Base-by-base conservation (phyloP, 2,329 filamentous ascomycete genomes). In the Alternaria sp. region DNA sequence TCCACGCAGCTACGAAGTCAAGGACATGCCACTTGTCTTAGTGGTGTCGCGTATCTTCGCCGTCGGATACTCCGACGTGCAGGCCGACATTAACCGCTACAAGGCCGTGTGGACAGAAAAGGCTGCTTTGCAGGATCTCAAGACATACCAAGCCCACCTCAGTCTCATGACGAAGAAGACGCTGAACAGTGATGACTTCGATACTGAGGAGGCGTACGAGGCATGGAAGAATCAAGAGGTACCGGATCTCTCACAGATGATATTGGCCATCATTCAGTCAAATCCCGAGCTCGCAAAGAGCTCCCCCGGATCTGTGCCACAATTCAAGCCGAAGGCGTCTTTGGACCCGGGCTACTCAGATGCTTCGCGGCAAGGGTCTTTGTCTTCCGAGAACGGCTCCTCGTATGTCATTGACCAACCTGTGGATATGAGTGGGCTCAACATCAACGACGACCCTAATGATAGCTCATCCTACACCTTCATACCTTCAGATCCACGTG, bases 1-100 rank as follows among this genome's bases (percentile, higher is more conserved):
- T 3, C 93, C 94, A 11, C 83, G 96, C 59, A 95, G 89, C 74
- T 92, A 97, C 78, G 92, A 97, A 78, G 90, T 98, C 75, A 97
- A 95, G 80, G 95, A 99, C 76, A 99, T 99, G 95, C 90, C 90
- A 38, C 86, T 97, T 80, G 95, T 97, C 28, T 90, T 95, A 76
- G 87, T 90, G 36, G 94, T 99, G 27, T 92, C 91, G 52, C 90
- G 86, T 70, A 92, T 97, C 65, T 99, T 98, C 79, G 91, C 91
- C 45, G 85, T 94, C 60, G 89, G 89, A 44, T 88, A 91, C 67
- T 88, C 89, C 2, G 89, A 95, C 68, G 90, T 94, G 6, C 95
- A 99, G 80, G 86, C 87, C 44, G 94, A 97, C 72, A 92, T 99
- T 74, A 91, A 97, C 78, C 86, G 89, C 50, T 88, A 97, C 78